Evolutionary conservation across 495 filamentous ascomycete genomes (phyloP).

Genomic region (Aspergillus asperescens): DNA sequence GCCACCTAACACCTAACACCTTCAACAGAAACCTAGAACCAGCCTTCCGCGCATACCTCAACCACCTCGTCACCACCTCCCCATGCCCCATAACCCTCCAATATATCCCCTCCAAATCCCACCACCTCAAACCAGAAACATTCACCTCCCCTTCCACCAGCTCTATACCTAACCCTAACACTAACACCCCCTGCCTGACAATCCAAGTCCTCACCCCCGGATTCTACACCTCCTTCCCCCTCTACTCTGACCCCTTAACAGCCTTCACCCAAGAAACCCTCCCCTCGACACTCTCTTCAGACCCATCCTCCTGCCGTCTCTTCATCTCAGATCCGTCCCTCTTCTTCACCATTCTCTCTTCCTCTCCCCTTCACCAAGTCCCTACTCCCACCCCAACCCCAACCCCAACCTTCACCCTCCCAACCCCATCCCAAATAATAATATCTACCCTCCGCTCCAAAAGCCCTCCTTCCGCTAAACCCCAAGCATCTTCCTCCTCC

Average conservation of each 20-base stretch:
- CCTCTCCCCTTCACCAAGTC: too few species aligned
- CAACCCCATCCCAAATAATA: too few species aligned
- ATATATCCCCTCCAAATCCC: constrained; percentile 5
- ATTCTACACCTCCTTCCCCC: constrained; percentile 2
- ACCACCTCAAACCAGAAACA: neutral
- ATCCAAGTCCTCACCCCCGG: constrained; percentile 3
- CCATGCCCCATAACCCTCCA: neutral
- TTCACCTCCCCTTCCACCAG: neutral
- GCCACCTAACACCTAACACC: neutral
- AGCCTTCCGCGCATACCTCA: constrained; percentile 1
- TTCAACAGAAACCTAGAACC: neutral
- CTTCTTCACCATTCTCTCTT: too few species aligned
- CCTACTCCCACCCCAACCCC: too few species aligned
- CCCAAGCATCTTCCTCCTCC: too few species aligned
- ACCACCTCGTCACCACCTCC: neutral
- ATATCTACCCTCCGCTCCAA: too few species aligned
- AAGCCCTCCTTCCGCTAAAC: too few species aligned
- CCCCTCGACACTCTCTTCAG: neutral
- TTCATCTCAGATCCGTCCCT: neutral
- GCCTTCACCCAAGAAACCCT: neutral
- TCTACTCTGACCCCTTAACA: neutral
- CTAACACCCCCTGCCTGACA: too few species aligned
- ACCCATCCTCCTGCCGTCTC: constrained; percentile 1
- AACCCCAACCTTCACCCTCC: too few species aligned
- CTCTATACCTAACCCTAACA: neutral